Conservation (phyloP, 2,329 filamentous ascomycete genomes). For the Exophiala dermatitidis region DNA sequence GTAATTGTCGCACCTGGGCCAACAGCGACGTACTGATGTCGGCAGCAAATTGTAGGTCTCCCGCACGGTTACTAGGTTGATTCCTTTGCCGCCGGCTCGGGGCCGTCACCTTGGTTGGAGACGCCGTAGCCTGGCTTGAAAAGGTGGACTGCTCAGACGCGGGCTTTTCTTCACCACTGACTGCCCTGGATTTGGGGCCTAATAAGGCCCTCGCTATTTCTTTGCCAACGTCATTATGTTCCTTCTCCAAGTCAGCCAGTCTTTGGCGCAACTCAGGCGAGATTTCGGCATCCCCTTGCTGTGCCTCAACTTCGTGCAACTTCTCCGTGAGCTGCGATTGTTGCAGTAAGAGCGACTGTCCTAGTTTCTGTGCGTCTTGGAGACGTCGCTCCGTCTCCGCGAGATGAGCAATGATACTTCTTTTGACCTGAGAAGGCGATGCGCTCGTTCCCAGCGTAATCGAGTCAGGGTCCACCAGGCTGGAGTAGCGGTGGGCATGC, state of each 20-base stretch:
- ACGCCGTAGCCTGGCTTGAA: conserved; percentile 73
- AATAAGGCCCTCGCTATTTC: conserved; percentile 86
- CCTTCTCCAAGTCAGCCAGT: conserved; percentile 76
- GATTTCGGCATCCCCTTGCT: conserved; percentile 69
- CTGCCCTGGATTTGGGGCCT: conserved; percentile 68
- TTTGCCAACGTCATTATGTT: conserved; percentile 87
- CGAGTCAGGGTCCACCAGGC: conserved; percentile 66
- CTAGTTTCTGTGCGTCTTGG: conserved; percentile 82
- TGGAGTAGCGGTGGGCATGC: conserved; percentile 63
- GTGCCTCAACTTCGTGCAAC: conserved; percentile 73
- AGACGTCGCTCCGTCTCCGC: conserved; percentile 86
- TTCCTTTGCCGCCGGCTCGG: conserved; percentile 85
- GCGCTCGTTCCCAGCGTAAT: conserved; percentile 69
- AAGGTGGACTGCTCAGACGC: conserved; percentile 68
- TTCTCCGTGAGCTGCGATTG: conserved; percentile 74
- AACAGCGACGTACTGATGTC: conserved; percentile 94
- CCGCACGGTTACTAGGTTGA: conserved; percentile 76
- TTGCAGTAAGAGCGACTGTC: conserved; percentile 80
- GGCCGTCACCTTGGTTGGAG: conserved; percentile 80
- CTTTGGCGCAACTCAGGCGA: conserved; percentile 74
- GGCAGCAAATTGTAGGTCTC: conserved; percentile 97
- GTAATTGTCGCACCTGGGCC: conserved; percentile 85
- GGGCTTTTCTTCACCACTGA: conserved; percentile 60
- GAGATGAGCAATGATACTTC: conserved; percentile 82
- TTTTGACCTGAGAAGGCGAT: conserved; percentile 79